Evolutionary conservation across 2,329 filamentous ascomycete species (phyloP).

Genomic region (Colletotrichum musae): DNA sequence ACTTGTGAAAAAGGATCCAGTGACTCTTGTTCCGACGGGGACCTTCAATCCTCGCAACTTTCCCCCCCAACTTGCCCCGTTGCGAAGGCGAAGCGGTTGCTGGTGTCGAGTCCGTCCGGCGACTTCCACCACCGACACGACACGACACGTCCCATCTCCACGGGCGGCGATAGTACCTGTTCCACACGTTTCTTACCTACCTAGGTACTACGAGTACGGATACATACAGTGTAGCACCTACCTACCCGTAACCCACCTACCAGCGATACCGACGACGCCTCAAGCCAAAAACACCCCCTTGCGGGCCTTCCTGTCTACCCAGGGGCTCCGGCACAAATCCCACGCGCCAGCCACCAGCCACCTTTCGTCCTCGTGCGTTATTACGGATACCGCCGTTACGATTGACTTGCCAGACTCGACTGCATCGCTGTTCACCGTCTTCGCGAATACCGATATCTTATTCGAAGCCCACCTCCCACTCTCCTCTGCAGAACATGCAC

Average conservation of each 20-base stretch:
- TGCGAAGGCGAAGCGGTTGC: not conserved
- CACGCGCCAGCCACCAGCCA: conserved; percentile 36
- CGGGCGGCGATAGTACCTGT: conserved; percentile 29
- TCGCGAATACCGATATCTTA: conserved; percentile 12
- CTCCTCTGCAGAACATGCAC: conserved; percentile 28
- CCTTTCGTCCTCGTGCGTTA: conserved; percentile 14
- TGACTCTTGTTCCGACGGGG: conserved; percentile 5
- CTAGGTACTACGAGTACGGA: not conserved
- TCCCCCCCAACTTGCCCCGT: not conserved
- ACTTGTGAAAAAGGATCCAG: not conserved
- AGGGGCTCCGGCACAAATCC: conserved; percentile 36
- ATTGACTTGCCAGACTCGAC: conserved; percentile 4
- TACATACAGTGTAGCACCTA: too few relatives aligned
- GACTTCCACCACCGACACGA: not conserved
- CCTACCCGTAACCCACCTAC: too few relatives aligned
- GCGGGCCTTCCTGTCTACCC: conserved; percentile 13
- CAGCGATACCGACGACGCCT: not conserved
- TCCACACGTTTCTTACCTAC: not conserved
- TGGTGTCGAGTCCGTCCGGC: conserved; percentile 10
- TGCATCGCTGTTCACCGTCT: conserved; percentile 14
- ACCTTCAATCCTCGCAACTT: conserved; percentile 5
- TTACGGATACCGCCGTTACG: conserved; percentile 12
- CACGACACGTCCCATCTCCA: conserved; percentile 16
- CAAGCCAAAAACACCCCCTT: conserved; percentile 32
- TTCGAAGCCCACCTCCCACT: conserved; percentile 1